These are phyloP conservation scores for Elaeis oleifera DNA, from an alignment of 202 grass and related monocot species.

Conservation along the genomic window DNA sequence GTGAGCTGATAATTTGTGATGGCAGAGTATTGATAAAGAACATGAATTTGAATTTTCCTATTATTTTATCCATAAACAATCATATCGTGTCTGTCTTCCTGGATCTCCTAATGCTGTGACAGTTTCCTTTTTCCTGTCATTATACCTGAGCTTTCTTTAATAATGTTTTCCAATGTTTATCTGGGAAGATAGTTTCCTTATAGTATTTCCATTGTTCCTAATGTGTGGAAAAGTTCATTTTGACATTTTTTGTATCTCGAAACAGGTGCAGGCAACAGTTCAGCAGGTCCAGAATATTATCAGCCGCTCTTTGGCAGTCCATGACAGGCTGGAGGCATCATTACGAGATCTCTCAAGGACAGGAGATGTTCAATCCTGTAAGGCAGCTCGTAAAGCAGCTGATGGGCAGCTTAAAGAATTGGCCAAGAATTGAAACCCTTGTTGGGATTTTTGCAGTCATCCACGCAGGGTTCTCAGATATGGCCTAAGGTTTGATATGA, in stretches of 20 bases:
- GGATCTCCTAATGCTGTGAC: too few relatives aligned
- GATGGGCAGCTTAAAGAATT: constrained; percentile 92
- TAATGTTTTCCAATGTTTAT: too few relatives aligned
- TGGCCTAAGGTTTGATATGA: constrained; percentile 68
- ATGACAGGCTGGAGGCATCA: constrained; percentile 77
- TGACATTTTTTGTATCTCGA: not conserved
- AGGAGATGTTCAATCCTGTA: constrained; percentile 79
- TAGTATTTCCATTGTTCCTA: too few relatives aligned
- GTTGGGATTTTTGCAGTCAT: constrained; percentile 58
- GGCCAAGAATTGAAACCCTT: constrained; percentile 67
- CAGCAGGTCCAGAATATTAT: constrained; percentile 72
- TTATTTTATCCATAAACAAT: too few relatives aligned
- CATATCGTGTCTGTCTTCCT: too few relatives aligned
- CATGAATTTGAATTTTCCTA: too few relatives aligned
- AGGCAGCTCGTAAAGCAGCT: constrained; percentile 70
- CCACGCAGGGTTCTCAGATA: constrained; percentile 66
- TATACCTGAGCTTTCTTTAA: too few relatives aligned
- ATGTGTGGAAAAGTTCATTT: constrained; percentile 4
- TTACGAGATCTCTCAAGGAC: constrained; percentile 74
- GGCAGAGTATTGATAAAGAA: too few relatives aligned
- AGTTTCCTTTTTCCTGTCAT: too few relatives aligned
- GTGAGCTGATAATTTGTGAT: too few relatives aligned
- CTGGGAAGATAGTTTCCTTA: too few relatives aligned
- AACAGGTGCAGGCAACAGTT: constrained; percentile 63
- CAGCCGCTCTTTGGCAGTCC: constrained; percentile 54